Evolutionary conservation across 1,284 basidiomycete species (phyloP), one percentile per base, ranked within the genome.

Genomic region (Stereum hirsutum): DNA sequence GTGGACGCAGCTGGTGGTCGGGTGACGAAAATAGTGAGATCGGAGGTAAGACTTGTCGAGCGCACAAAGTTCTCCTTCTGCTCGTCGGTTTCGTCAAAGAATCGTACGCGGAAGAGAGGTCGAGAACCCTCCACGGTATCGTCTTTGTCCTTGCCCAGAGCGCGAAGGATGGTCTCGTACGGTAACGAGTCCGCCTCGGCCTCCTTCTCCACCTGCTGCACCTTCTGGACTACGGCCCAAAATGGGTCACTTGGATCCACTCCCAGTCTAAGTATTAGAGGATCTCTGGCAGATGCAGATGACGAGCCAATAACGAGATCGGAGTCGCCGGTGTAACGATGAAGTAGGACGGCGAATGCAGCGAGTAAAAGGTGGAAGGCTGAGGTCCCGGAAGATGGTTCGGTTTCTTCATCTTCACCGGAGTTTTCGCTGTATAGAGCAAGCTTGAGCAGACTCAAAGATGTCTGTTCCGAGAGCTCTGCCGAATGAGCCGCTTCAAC

Each of bases 291-390:
- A n/a, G 77, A 70, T 1, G 84, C 79, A 15, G 88, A 87, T 14
- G 91, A 94, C 1, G 92, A 93, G 41, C 89, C 94, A 53, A 99
- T 86, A 48, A 98, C 76, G 50, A 99, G 73, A 55, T 97, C 93
- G 11, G 85, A 94, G 62, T 99, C 96, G 41, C 89, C 93, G 0
- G 96, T 98, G 67, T 94, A 97, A 33, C 96, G 76, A 68, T 98
- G 92, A 11, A 99, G 70, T 27, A 99, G 72, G 28, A 96, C 86
- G 19, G 81, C 76, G 63, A 99, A 97, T 1, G 94, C 86, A 15
- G 95, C 81, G 36, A 99, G 74, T 36, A 99, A 77, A 12, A 99
- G 72, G 59, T 97, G 92, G 62, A 93, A 96, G 2, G 89, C 84
- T 3, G 92, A 90, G 5, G 91, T 89, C 6, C 60, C 52, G 3